Evolutionary conservation across 2,329 filamentous ascomycete genomes (phyloP).

Genomic region (Penicillium sp.): DNA sequence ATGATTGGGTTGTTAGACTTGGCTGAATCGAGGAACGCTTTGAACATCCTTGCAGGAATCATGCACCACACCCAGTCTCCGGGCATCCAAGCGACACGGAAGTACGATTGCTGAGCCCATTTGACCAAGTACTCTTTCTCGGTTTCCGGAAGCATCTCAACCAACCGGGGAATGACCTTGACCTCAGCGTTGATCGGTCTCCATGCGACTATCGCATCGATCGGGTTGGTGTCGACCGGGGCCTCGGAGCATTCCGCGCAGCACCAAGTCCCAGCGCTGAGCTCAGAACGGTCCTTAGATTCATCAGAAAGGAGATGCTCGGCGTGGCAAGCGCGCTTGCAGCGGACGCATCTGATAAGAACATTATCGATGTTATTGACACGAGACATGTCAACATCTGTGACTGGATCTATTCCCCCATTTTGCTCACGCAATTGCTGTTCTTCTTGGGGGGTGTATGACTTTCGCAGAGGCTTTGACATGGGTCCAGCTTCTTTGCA

Average conservation of each 20-base stretch:
- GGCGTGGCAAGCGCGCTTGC: conserved; percentile 78
- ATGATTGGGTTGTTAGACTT: conserved; percentile 65
- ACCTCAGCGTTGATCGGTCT: conserved; percentile 65
- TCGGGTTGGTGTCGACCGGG: conserved; percentile 57
- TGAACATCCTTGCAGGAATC: conserved; percentile 64
- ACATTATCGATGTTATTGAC: conserved; percentile 76
- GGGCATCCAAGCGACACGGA: conserved; percentile 81
- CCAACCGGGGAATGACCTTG: conserved; percentile 46
- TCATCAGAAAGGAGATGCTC: conserved; percentile 74
- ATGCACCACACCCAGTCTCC: conserved; percentile 86
- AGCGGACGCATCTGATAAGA: conserved; percentile 79
- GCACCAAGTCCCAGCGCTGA: conserved; percentile 75
- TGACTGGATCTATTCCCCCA: conserved; percentile 74
- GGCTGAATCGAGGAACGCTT: conserved; percentile 72
- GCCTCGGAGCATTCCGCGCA: conserved; percentile 75
- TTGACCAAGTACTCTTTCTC: conserved; percentile 92
- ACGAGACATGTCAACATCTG: conserved; percentile 60
- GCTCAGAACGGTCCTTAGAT: conserved; percentile 18
- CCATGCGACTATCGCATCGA: conserved; percentile 85
- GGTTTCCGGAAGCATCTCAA: conserved; percentile 66
- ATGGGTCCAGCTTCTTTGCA: conserved; percentile 68
- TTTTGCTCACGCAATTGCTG: conserved; percentile 81
- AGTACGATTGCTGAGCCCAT: conserved; percentile 80
- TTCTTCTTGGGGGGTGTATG: conserved; percentile 75
- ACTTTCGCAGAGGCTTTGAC: conserved; percentile 74